These are phyloP conservation scores for Geoglossum cookeanum DNA, from an alignment of 2,329 filamentous ascomycete species.

Conservation along the genomic window DNA sequence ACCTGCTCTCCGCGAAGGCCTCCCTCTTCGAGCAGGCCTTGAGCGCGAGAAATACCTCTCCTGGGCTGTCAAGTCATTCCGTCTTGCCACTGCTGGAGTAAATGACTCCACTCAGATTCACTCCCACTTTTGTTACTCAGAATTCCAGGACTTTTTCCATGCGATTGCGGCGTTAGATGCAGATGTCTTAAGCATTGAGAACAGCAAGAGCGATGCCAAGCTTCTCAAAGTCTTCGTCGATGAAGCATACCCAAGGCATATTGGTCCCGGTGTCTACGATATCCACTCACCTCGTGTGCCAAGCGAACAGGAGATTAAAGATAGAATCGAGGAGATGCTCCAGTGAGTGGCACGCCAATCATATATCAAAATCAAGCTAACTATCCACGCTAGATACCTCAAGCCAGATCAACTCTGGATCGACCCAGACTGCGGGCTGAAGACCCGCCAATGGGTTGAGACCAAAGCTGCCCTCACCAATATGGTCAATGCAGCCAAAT, in stretches of 20 bases:
- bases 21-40: slow-evolving; percentile 80
- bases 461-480: slow-evolving; percentile 90
- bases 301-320: slow-evolving; percentile 94
- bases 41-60: slow-evolving; percentile 93
- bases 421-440: slow-evolving; percentile 97
- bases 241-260: slow-evolving; percentile 92
- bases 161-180: slow-evolving; percentile 95
- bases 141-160: slow-evolving; percentile 99
- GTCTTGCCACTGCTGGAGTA: slow-evolving; percentile 81
- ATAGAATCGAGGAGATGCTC: slow-evolving; percentile 95
- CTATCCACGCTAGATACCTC: slow-evolving; percentile 34
- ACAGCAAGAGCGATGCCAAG: slow-evolving; percentile 99
- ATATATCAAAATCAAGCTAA: neutral
- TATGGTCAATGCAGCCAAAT: slow-evolving; percentile 97
- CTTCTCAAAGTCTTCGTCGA: slow-evolving; percentile 97
- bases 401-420: slow-evolving; percentile 99
- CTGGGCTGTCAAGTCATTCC: slow-evolving; percentile 98
- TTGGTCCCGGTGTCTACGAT: slow-evolving; percentile 97
- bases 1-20: slow-evolving; percentile 97
- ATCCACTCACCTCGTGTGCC: slow-evolving; percentile 98
- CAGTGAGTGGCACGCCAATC: slow-evolving; percentile 27
- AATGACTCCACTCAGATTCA: slow-evolving; percentile 96
- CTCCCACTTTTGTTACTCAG: slow-evolving; percentile 99
- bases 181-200: slow-evolving; percentile 97
- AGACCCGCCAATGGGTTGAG: slow-evolving; percentile 98